These are phyloP conservation scores for Poteriospumella lacustris DNA, from an alignment of 108 stramenopile genomes.

Conservation along the genomic window DNA sequence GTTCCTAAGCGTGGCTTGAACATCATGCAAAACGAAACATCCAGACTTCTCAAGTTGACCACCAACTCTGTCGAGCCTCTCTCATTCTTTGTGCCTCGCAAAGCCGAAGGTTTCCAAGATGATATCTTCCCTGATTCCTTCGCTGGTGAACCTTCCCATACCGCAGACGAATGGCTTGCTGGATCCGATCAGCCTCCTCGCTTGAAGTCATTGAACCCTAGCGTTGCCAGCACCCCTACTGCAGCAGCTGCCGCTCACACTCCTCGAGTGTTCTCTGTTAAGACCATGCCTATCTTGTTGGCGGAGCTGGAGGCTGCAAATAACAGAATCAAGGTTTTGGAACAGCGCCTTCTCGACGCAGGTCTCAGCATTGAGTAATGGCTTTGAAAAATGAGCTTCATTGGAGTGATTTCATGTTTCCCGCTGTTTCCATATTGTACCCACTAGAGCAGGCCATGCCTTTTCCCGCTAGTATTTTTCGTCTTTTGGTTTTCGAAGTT, in stretches of 20 bases:
- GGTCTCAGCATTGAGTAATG: conserved; percentile 30
- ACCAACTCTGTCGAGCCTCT: conserved; percentile 80
- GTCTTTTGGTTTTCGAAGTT: too few species aligned
- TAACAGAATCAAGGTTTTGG: conserved; percentile 66
- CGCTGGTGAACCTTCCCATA: conserved; percentile 71
- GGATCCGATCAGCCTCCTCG: conserved; percentile 77
- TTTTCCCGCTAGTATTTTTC: too few species aligned
- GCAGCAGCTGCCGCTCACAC: neutral
- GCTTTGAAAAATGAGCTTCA: too few species aligned
- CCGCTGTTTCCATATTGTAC: too few species aligned
- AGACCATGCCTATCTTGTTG: conserved; percentile 59
- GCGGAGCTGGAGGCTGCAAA: conserved; percentile 68
- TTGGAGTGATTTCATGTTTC: too few species aligned
- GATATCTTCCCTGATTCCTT: conserved; percentile 90
- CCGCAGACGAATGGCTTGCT: conserved; percentile 80
- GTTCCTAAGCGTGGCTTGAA: conserved; percentile 90
- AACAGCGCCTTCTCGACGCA: conserved; percentile 62
- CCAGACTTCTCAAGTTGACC: conserved; percentile 87
- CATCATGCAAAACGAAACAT: conserved; percentile 87
- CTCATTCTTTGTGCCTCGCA: conserved; percentile 89
- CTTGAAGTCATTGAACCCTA: conserved; percentile 63
- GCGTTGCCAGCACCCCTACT: conserved; percentile 16
- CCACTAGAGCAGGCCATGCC: too few species aligned
- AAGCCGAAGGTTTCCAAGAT: conserved; percentile 93
- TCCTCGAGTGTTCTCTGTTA: conserved; percentile 29